Evolutionary conservation across 495 filamentous ascomycete genomes (phyloP), one percentile per base, ranked within the genome.

Genomic region (Talaromyces wortmannii): DNA sequence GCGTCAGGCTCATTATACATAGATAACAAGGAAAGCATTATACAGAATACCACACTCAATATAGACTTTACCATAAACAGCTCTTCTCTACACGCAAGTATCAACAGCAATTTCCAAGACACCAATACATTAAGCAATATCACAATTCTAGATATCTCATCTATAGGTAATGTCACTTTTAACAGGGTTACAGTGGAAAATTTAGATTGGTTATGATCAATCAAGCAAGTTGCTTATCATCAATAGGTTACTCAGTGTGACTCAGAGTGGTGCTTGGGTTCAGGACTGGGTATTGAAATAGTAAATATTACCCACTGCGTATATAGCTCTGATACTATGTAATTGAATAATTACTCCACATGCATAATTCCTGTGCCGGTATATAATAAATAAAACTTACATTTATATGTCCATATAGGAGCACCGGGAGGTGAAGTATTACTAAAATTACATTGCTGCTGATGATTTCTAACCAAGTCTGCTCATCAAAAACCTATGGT

Each of bases 21-120:
- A 7, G 91, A 96, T 60, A 91, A 96, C 65, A 91, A 91, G 0
- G 86, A 86, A 67, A 90, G 84, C 47, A 33, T 94, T 31, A 60
- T 59, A 29, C 89, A 80, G 3, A 69, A 76, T 16, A 70, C 72
- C 0, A 86, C 81, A 7, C 73, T 80, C 7, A 78, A 73, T 62
- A 79, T 90, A 45, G 59, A 77, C 66, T 88, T 90, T 67, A 63
- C 63, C 3, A 81, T 76, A 1, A 61, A 67, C 7, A 57, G 66
- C 6, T 74, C 68, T 0, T 67, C 71, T 4, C 66, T 90, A 6
- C 69, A 66, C 17, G 80, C 77, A 2, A 61, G 59, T 2, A 69
- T 73, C 1, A 52, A 62, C 7, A 87, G 88, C 0, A 64, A 67
- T 2, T 91, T 80, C 68, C 58, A 67, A 7, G 86, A 90, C 61